phyloP scores from a whole-genome alignment of 257 asterid species.

The Salvia splendens region DNA sequence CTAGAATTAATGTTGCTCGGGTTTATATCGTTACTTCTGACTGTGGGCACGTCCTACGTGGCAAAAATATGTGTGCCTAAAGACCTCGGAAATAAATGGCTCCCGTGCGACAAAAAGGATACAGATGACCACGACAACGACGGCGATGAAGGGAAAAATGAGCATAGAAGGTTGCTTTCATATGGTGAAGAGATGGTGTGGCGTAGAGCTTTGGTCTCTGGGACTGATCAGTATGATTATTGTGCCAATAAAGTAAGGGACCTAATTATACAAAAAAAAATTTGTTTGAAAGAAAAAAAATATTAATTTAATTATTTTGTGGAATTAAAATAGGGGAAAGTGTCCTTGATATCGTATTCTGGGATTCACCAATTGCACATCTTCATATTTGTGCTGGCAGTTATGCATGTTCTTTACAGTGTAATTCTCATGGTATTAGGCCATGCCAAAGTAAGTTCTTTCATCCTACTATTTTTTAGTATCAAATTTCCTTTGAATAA shows the following conservation, averaged over 20 bases:
- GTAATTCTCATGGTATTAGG: slow-evolving; percentile 48
- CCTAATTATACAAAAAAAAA: too few species aligned
- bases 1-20: slow-evolving; percentile 70
- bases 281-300: too few species aligned
- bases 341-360: slow-evolving; percentile 46
- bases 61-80: slow-evolving; percentile 57
- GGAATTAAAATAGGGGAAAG: slow-evolving; percentile 36
- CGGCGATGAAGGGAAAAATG: slow-evolving; percentile 30
- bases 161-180: slow-evolving; percentile 37
- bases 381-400: slow-evolving; percentile 53
- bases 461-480: background rate
- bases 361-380: slow-evolving; percentile 57
- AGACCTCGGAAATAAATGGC: slow-evolving; percentile 53
- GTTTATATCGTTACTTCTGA: slow-evolving; percentile 62
- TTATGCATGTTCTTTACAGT: slow-evolving; percentile 52
- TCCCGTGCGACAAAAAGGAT: slow-evolving; percentile 46
- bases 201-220: slow-evolving; percentile 47
- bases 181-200: slow-evolving; percentile 38
- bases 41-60: slow-evolving; percentile 51
- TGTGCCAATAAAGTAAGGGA: slow-evolving; percentile 31
- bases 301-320: background rate
- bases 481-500: background rate
- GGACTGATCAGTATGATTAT: slow-evolving; percentile 33
- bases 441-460: slow-evolving; percentile 52
- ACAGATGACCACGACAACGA: background rate